These are phyloP conservation scores for Eremomyces bilateralis DNA, from an alignment of 495 filamentous ascomycete genomes.

Conservation along the genomic window DNA sequence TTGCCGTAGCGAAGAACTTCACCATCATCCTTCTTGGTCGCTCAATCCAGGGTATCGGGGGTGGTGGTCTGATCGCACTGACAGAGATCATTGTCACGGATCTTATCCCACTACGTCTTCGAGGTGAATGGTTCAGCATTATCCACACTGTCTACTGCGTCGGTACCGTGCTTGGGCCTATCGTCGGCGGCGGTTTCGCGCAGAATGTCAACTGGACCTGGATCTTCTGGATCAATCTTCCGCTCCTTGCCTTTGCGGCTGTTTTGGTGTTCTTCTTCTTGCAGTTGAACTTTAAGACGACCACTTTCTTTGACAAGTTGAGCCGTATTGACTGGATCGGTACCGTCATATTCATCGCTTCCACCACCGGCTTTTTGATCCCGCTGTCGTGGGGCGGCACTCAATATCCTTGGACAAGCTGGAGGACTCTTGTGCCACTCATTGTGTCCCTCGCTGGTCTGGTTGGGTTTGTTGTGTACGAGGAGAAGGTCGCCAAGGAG, in stretches of 20 bases:
- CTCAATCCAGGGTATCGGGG: conserved; percentile 48
- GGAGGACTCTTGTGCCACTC: conserved; percentile 25
- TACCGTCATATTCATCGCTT: conserved; percentile 24
- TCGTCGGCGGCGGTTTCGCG: conserved; percentile 44
- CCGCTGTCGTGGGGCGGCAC: conserved; percentile 35
- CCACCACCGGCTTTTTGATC: conserved; percentile 27
- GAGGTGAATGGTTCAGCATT: conserved; percentile 25
- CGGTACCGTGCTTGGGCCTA: conserved; percentile 43
- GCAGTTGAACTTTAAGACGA: conserved; percentile 21
- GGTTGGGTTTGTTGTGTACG: conserved; percentile 13
- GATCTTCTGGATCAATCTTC: conserved; percentile 35
- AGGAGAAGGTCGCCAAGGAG: conserved; percentile 20
- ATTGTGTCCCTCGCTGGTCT: conserved; percentile 12
- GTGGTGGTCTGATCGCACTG: conserved; percentile 41
- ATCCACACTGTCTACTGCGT: conserved; percentile 25
- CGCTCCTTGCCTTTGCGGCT: conserved; percentile 27
- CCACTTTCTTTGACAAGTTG: conserved; percentile 12
- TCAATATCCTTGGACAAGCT: conserved; percentile 28
- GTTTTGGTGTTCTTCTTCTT: conserved; percentile 28
- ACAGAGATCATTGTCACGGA: conserved; percentile 47
- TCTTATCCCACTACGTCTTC: conserved; percentile 29
- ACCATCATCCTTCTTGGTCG: conserved; percentile 39
- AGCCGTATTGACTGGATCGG: conserved; percentile 22
- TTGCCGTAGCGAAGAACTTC: conserved; percentile 36
- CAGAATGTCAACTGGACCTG: conserved; percentile 39